These are phyloP conservation scores for Agaricus subrufescens DNA, from an alignment of 768 basidiomycete species.

Conservation along the genomic window DNA sequence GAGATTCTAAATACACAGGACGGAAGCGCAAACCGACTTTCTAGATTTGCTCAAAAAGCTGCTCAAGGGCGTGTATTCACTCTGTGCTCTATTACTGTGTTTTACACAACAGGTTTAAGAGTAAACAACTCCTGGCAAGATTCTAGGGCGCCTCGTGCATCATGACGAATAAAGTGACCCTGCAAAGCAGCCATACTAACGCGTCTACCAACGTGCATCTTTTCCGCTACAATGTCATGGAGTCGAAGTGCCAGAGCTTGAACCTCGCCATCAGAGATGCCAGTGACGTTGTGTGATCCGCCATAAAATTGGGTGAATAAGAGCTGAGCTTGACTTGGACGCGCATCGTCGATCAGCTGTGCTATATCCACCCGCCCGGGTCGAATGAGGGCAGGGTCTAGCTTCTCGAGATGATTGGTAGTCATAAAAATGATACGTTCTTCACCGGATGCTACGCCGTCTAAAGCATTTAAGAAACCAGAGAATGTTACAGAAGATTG, in stretches of 20 bases:
- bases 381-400: constrained; percentile 93
- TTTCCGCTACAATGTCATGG: constrained; percentile 46
- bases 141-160: constrained; percentile 49
- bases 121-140: constrained; percentile 44
- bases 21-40: constrained; percentile 80
- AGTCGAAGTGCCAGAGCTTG: constrained; percentile 48
- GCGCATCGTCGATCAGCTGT: constrained; percentile 83
- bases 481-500: constrained; percentile 97
- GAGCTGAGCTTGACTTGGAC: constrained; percentile 67
- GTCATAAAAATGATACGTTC: constrained; percentile 99
- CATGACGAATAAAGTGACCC: constrained; percentile 85
- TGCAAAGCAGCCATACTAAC: constrained; percentile 97
- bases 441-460: constrained; percentile 96
- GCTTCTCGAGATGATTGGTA: constrained; percentile 87
- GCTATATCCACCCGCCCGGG: constrained; percentile 92
- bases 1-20: constrained; percentile 89
- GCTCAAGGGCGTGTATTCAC: not conserved
- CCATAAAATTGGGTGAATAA: constrained; percentile 87
- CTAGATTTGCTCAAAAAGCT: constrained; percentile 30
- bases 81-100: not conserved
- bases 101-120: constrained; percentile 18
- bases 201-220: constrained; percentile 46
- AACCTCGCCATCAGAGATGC: constrained; percentile 28
- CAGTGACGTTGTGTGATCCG: constrained; percentile 28
- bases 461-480: constrained; percentile 93